A percentile compares a stretch with the other conserved stretches of the same genome.
Evolutionary conservation across 345 rosid species (phyloP).

Genomic region (Salix udensis): DNA sequence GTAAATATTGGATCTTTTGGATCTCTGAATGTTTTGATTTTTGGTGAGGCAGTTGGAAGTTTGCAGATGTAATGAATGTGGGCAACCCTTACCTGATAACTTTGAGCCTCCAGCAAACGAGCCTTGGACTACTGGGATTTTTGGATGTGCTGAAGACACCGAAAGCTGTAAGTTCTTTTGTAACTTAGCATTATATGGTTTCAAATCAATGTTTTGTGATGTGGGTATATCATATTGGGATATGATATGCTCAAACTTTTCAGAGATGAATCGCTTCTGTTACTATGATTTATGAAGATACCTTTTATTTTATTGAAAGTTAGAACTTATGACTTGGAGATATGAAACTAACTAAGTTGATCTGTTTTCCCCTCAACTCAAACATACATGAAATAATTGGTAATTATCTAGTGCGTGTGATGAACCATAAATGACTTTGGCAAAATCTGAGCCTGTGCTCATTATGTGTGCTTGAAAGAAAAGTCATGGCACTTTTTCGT

Average conservation of each 20-base stretch:
- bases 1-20: not conserved
- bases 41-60: slow-evolving; percentile 50
- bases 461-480: not conserved
- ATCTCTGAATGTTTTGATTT: not conserved
- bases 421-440: not conserved
- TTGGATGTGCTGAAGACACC: slow-evolving; percentile 79
- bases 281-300: not conserved
- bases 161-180: slow-evolving; percentile 64
- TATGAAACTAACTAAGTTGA: not conserved
- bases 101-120: slow-evolving; percentile 81
- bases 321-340: not conserved
- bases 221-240: not conserved
- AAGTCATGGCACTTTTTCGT: not conserved
- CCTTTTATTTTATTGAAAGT: not conserved
- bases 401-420: not conserved
- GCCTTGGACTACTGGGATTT: slow-evolving; percentile 92
- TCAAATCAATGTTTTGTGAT: not conserved
- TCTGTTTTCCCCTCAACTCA: not conserved
- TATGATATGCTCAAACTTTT: not conserved
- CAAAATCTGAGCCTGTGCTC: not conserved
- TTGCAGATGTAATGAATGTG: slow-evolving; percentile 87
- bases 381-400: not conserved
- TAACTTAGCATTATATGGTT: not conserved
- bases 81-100: slow-evolving; percentile 80
- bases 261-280: not conserved